phyloP scores from a whole-genome alignment of 768 basidiomycete species.

The Lactifluus rugatus region DNA sequence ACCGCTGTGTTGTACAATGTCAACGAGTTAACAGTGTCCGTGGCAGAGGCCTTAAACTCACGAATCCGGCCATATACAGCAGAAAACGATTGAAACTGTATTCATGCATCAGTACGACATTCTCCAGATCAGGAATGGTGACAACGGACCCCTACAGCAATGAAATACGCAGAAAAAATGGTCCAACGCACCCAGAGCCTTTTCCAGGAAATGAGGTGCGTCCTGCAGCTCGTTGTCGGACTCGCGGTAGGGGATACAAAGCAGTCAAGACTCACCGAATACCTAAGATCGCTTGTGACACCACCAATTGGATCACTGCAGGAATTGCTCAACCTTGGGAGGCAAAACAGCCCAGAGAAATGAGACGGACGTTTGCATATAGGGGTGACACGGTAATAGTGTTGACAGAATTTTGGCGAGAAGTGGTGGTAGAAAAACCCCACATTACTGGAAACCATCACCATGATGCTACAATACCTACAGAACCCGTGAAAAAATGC shows the following conservation, averaged over 20 bases:
- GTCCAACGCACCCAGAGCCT: slow-evolving; percentile 31
- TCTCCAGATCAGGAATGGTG: slow-evolving; percentile 19
- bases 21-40: not conserved
- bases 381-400: slow-evolving; percentile 45
- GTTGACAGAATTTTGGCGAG: slow-evolving; percentile 34
- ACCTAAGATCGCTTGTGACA: slow-evolving; percentile 56
- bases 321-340: not conserved
- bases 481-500: not conserved
- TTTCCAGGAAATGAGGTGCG: slow-evolving; percentile 47
- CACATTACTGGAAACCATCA: slow-evolving; percentile 43
- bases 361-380: slow-evolving; percentile 46
- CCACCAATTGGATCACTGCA: slow-evolving; percentile 50
- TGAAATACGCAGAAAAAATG: slow-evolving; percentile 32
- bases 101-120: not conserved
- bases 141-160: slow-evolving; percentile 34
- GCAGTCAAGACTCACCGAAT: slow-evolving; percentile 34
- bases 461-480: slow-evolving; percentile 37
- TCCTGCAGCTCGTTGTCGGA: slow-evolving; percentile 28
- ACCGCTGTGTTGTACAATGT: slow-evolving; percentile 7
- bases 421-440: slow-evolving; percentile 49
- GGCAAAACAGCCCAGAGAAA: not conserved
- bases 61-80: slow-evolving; percentile 42
- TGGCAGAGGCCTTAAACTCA: slow-evolving; percentile 25
- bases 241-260: not conserved
- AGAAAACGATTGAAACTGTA: slow-evolving; percentile 46